Base-by-base conservation (phyloP, 108 stramenopile species). In the Nitzschia sp. region DNA sequence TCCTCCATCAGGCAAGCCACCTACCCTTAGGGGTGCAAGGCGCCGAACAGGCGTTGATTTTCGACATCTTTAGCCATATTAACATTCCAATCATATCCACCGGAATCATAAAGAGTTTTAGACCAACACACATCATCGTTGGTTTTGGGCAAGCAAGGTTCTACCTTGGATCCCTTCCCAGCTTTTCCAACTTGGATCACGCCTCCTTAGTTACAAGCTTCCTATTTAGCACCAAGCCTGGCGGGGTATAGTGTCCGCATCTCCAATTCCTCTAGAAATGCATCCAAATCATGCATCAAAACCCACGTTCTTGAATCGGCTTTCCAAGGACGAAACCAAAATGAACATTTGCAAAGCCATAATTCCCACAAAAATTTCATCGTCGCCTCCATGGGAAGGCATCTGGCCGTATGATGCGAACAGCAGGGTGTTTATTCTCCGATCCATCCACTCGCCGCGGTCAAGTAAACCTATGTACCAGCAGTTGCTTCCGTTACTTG, bases 251-350 rank as follows among this genome's bases (percentile, higher is more conserved):
- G 66, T 17, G 57, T 26, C 3, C 17, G 9, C 32, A 28, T 21
- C 1, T 72, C 54, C 3, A 54, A 28, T 63, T 72, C 71, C 18
- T 38, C 17, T 4, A 72, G 26, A 28, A 27, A 72, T 21, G 29
- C 46, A 48, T 59, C 32, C 68, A 47, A 31, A 48, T 66, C 23
- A 62, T 74, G 38, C 2, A 21, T 54, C 64, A 46, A 5, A 35
- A 17, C 31, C 18, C 26, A 11, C 27, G 64, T n/a, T n/a, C n/a
- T 21, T 23, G 38, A 19, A 48, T 62, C 32, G 33, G 34, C 30
- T 25, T 59, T 65, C 73, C 73, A 74, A n/a, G 31, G n/a, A n/a
- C 15, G 29, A 51, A 45, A 64, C 73, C 66, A 66, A 74, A 74
- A 60, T 74, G 73, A 28, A 65, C 64, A 48, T 65, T 54, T 0